Conservation (phyloP, 805 yeast genomes). For the Alloascoidea hylecoeti region DNA sequence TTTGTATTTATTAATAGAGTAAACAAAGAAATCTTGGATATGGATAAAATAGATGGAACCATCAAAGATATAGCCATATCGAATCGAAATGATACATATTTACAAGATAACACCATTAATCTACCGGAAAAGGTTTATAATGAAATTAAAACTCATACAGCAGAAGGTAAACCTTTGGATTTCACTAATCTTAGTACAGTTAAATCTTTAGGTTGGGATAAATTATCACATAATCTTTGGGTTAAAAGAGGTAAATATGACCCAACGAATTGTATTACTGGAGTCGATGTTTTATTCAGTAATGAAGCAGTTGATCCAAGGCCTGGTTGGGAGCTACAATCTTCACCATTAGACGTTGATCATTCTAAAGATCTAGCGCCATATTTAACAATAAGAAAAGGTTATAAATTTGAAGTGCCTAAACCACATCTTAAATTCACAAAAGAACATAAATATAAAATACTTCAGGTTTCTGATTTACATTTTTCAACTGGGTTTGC, state of each 20-base stretch:
- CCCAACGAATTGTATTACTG: constrained; percentile 29
- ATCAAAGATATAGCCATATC: constrained; percentile 22
- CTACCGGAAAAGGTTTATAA: constrained; percentile 18
- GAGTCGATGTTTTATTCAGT: constrained; percentile 61
- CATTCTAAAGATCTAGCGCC: constrained; percentile 10
- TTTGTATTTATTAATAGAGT: constrained; percentile 20
- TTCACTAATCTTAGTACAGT: constrained; percentile 7
- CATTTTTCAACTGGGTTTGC: constrained; percentile 86
- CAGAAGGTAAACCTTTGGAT: constrained; percentile 7
- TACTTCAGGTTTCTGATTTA: constrained; percentile 81
- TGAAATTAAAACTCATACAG: constrained; percentile 3
- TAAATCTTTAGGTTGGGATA: constrained; percentile 27
- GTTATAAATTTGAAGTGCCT: constrained; percentile 3
- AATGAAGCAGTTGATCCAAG: constrained; percentile 65
- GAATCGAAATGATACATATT: constrained; percentile 10
- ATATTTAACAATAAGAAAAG: constrained; percentile 13
- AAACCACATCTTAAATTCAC: constrained; percentile 21
- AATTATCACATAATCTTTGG: constrained; percentile 39
- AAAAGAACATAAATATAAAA: constrained; percentile 44
- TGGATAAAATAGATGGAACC: constrained; percentile 13
- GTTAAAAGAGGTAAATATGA: constrained; percentile 30
- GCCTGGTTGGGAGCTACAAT: constrained; percentile 42
- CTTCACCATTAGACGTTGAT: constrained; percentile 12
- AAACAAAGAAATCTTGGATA: constrained; percentile 1
- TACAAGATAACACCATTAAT: constrained; percentile 12